Percentiles rank a stretch among this genome's conserved stretches.
Evolutionary conservation across 495 filamentous ascomycete genomes (phyloP).

Genomic region (Hyaloscypha variabilis): DNA sequence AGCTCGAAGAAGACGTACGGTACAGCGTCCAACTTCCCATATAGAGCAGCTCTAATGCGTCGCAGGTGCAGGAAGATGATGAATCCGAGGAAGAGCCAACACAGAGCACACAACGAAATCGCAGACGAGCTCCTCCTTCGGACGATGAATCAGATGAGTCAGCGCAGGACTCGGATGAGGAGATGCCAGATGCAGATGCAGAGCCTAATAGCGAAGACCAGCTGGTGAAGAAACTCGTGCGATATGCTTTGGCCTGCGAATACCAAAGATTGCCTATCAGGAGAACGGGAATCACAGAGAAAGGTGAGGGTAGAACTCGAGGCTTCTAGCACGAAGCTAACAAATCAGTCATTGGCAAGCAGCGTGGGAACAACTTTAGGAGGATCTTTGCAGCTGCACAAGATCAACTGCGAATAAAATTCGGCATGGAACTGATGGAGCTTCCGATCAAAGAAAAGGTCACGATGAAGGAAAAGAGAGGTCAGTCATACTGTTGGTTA

Average conservation of each 20-base stretch:
- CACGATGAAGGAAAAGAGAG: slow-evolving; percentile 73
- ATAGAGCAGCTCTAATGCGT: background rate
- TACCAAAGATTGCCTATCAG: slow-evolving; percentile 79
- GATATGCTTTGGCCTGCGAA: slow-evolving; percentile 88
- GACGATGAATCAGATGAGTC: slow-evolving; percentile 38
- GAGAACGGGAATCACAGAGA: slow-evolving; percentile 76
- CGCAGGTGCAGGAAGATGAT: slow-evolving; percentile 22
- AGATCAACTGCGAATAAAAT: slow-evolving; percentile 30
- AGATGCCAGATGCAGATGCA: slow-evolving; percentile 40
- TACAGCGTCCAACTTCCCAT: slow-evolving; percentile 7
- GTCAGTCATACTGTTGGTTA: slow-evolving; percentile 49
- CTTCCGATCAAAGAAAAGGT: slow-evolving; percentile 65
- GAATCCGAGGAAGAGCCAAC: slow-evolving; percentile 20
- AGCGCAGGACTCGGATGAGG: slow-evolving; percentile 38
- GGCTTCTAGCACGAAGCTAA: too few relatives aligned
- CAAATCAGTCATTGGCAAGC: slow-evolving; percentile 55
- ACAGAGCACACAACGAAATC: slow-evolving; percentile 22
- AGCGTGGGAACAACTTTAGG: slow-evolving; percentile 67
- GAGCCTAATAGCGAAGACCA: slow-evolving; percentile 53
- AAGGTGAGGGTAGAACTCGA: too few relatives aligned
- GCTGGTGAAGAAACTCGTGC: slow-evolving; percentile 85
- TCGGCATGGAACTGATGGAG: slow-evolving; percentile 34
- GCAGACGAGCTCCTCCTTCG: slow-evolving; percentile 12
- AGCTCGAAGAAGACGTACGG: slow-evolving; percentile 20
- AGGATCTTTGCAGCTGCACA: slow-evolving; percentile 70